Base-by-base conservation (phyloP, 768 basidiomycete genomes). In the Boletus rubropictus region DNA sequence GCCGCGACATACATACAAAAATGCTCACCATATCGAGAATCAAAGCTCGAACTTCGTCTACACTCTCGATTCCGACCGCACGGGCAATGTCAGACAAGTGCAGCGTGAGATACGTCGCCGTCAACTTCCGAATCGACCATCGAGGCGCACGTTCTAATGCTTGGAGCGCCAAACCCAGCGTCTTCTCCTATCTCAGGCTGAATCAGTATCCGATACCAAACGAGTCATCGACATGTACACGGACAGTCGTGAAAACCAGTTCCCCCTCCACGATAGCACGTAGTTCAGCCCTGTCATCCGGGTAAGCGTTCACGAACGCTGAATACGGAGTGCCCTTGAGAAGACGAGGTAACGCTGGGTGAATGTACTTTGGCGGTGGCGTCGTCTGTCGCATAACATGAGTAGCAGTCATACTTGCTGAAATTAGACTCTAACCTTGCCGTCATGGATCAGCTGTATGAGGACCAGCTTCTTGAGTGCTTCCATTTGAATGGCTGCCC, bases 391-490 rank as follows among this genome's bases (percentile, higher is more conserved):
- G n/a, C 38, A 15, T 3, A 14, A 14, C 21, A 12, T 49, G 36
- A 52, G 53, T 37, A 34, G n/a, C 20, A 12, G 17, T 17, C 24
- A 3, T 27, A 8, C 5, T 18, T 17, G 7, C 15, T 24, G 14
- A 28, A 39, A 6, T 20, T 18, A 22, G 10, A 5, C 3, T 44
- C 70, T 18, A 2, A 85, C 86, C 75, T 83, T 81, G 15, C 92
- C 92, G 43, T 79, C 74, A 18, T 77, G 71, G 47, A 94, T 87
- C 38, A 93, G 66, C 61, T 92, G 89, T 5, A 91, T 78, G 5
- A 94, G 71, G 18, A 77, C 68, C 39, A 91, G 69, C 66, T 93
- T 92, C 74, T 94, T 94, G 57, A 85, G 69, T 0, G 91, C 91
- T 59, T 93, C 91, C 56, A 92, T 65, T 63, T 95, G 91, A 3